Percentiles rank a stretch among this genome's conserved stretches.
Conservation (phyloP, 2,329 filamentous ascomycete genomes). For the Penicillium freii region DNA sequence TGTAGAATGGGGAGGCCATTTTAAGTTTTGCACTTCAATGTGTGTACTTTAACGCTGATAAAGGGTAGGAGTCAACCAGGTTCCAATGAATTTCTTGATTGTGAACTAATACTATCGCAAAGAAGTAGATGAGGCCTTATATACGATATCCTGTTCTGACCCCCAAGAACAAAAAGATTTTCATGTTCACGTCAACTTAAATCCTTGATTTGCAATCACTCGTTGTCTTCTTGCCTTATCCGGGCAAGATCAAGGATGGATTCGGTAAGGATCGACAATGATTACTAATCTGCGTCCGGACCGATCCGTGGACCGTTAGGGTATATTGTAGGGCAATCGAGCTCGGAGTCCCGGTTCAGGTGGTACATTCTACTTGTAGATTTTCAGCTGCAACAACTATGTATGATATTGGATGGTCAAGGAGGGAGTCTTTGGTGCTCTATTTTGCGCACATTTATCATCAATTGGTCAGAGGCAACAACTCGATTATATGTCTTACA, state of each 20-base stretch:
- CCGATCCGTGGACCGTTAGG: background rate
- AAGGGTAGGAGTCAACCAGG: background rate
- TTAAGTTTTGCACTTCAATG: background rate
- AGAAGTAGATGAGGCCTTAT: background rate
- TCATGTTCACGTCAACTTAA: background rate
- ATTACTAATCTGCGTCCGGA: background rate
- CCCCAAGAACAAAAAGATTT: background rate
- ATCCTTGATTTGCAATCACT: background rate
- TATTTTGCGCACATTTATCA: background rate
- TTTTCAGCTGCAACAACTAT: too few relatives aligned
- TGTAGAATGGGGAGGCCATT: background rate
- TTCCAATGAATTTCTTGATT: background rate
- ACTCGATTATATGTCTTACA: too few relatives aligned
- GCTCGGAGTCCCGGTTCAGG: background rate
- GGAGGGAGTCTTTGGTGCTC: background rate
- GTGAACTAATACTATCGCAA: too few relatives aligned
- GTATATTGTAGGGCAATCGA: background rate
- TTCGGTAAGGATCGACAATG: background rate
- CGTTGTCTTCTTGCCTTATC: background rate
- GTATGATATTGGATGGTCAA: background rate
- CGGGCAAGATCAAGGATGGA: background rate
- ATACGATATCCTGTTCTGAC: background rate
- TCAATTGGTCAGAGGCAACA: background rate
- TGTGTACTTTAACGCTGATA: background rate
- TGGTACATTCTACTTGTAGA: background rate